Percentiles rank a stretch among this genome's conserved stretches.
These are phyloP conservation scores for Lipomyces anomalus DNA, from an alignment of 805 yeast species.

Conservation along the genomic window DNA sequence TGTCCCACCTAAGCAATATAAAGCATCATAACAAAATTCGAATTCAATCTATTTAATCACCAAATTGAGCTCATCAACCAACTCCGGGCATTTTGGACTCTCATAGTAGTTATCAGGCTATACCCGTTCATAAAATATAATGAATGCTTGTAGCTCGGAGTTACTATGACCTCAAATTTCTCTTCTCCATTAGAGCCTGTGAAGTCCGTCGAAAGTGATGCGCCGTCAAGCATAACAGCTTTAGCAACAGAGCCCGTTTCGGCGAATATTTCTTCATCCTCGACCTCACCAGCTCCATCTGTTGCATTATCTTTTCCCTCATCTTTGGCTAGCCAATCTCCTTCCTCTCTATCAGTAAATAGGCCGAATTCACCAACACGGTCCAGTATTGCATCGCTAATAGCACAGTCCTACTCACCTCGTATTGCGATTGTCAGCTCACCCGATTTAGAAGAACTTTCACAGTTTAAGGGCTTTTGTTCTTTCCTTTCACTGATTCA, in stretches of 20 bases:
- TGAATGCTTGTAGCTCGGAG: too few species aligned
- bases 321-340: conserved; percentile 8
- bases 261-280: conserved; percentile 1
- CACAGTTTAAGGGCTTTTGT: conserved; percentile 39
- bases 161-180: conserved; percentile 2
- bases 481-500: conserved; percentile 45
- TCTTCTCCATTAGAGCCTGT: not conserved
- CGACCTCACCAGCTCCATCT: conserved; percentile 16
- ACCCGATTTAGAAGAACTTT: conserved; percentile 40
- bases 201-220: not conserved
- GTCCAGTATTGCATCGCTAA: conserved; percentile 15
- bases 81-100: too few species aligned
- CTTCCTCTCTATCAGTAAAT: conserved; percentile 7
- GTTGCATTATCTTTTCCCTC: conserved; percentile 17
- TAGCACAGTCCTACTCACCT: conserved; percentile 44
- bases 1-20: too few species aligned
- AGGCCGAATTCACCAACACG: conserved; percentile 17
- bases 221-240: not conserved
- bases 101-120: too few species aligned
- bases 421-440: conserved; percentile 47
- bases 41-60: too few species aligned
- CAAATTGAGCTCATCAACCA: too few species aligned
- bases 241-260: not conserved
- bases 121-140: too few species aligned
- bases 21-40: too few species aligned